Evolutionary conservation across 768 basidiomycete species (phyloP), one percentile per base, ranked within the genome.

Genomic region (Psilocybe cubensis): DNA sequence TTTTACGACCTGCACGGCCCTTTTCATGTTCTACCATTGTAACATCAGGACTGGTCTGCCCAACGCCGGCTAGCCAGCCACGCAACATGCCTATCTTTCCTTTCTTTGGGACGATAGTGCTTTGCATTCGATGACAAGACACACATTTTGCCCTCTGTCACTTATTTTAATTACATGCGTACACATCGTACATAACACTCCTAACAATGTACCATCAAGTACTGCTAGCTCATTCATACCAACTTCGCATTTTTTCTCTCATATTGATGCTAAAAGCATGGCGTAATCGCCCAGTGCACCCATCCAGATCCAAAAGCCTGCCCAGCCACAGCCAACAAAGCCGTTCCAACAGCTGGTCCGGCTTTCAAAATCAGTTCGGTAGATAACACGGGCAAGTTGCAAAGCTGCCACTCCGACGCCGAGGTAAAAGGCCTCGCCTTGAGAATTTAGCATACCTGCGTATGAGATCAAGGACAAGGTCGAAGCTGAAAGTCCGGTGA

Each of bases 341-440:
- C 92, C 92, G 59, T 80, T 81, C 95, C 95, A 97, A 68, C 95
- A 97, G 70, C 92, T 94, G 20, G 76, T 66, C 6, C 94, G 80
- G 60, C 70, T 74, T 48, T 96, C 78, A 58, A 94, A 94, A 64
- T 97, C 80, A 3, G 93, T 96, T 27, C 70, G 76, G 64, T 80
- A 77, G 18, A 97, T 72, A 18, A 97, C 83, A 56, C 91, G 88
- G 4, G 83, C 86, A 1, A 98, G 83, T 68, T 98, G 95, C 5
- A 80, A 67, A 0, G 86, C 83, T 0, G 91, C 91, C 2, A 94
- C 74, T 6, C 84, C 82, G 27, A 91, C 80, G 1, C 92, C 93
- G 24, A 89, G 65, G 70, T 89, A 98, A 71, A 96, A 99, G 0
- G 87, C 81, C 11, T 80, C 76, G 2, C 89, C 87, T 11, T 94